Base-by-base conservation (phyloP, 1,284 basidiomycete genomes). In the Leccinum proximum region DNA sequence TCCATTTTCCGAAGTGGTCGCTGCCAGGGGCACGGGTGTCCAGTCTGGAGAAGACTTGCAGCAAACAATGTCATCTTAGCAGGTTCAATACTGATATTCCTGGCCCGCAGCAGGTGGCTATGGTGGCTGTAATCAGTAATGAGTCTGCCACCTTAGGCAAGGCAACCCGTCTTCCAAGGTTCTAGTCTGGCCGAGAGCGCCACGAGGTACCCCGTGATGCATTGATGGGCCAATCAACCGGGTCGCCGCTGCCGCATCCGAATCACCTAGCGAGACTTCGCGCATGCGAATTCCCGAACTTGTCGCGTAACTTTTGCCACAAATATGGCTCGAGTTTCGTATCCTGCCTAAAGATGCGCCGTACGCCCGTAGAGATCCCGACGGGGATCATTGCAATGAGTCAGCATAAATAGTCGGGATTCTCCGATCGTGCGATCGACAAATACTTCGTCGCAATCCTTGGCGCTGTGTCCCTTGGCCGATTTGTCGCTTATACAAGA, bases 181-280 rank as follows among this genome's bases (percentile, higher is more conserved):
- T 40, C 37, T 14, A 26, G 38, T 35, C 61, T 64, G 37, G 53
- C 54, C 62, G 54, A 65, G 26, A 50, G 30, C 37, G 35, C 53
- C 64, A 50, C 62, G 53, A 59, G 64, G 65, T 11, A 22, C n/a
- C 63, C 33, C 13, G 33, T 54, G 33, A 67, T 22, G 38, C 38
- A 40, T 40, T 40, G 38, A 40, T 40, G 65, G 40, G 65, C 65
- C 62, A 63, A 37, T n/a, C 26, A 53, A 9, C 18, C 48, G 48
- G 65, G 65, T 64, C 63, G 65, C 50, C 30, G 53, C 30, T 64
- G 22, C 37, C 26, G n/a, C 13, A 35, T 8, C 30, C 30, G 37
- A 38, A 30, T 38, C 33, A 33, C 59, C 22, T 62, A 4, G 5
- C 64, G 48, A 61, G 42, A 42, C 22, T 53, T 53, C 50, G 18